A percentile compares a stretch with the other conserved stretches of the same genome.
Evolutionary conservation across 2,329 filamentous ascomycete genomes (phyloP).

Genomic region (Diaporthe eres): DNA sequence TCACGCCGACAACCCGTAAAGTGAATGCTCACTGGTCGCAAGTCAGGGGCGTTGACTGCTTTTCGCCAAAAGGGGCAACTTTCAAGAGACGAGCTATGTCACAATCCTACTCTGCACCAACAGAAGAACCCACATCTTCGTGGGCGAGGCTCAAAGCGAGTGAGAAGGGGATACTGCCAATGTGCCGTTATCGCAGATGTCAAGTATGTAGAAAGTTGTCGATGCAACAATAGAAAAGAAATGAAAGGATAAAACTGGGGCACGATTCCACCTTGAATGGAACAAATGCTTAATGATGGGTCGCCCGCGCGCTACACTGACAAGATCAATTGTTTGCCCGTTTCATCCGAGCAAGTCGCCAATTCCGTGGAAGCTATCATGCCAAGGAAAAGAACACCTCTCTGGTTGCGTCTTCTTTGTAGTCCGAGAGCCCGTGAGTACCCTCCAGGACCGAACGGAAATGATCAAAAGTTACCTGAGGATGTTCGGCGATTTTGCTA

Average conservation of each 20-base stretch:
- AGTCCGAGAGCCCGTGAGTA: background rate
- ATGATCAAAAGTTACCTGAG: background rate
- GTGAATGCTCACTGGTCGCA: no score
- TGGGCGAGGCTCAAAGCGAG: background rate
- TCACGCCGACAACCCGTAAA: no score
- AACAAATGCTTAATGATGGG: background rate
- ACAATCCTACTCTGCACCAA: no score
- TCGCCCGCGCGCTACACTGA: background rate
- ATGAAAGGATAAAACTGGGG: background rate
- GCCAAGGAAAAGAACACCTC: background rate
- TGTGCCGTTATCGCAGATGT: background rate
- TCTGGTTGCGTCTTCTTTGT: background rate
- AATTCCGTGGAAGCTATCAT: background rate
- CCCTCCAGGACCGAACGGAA: background rate
- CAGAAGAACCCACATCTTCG: no score
- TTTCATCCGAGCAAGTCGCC: background rate
- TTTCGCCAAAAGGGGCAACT: background rate
- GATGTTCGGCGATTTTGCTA: background rate
- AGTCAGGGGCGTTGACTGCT: no score
- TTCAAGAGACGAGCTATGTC: no score
- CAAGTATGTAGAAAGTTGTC: background rate
- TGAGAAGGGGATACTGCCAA: background rate
- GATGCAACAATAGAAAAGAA: background rate
- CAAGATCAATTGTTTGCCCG: background rate
- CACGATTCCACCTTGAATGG: background rate